Evolutionary conservation across 306 rosid species (phyloP), one percentile per base, ranked within the genome.

Genomic region (Sesbania bispinosa): DNA sequence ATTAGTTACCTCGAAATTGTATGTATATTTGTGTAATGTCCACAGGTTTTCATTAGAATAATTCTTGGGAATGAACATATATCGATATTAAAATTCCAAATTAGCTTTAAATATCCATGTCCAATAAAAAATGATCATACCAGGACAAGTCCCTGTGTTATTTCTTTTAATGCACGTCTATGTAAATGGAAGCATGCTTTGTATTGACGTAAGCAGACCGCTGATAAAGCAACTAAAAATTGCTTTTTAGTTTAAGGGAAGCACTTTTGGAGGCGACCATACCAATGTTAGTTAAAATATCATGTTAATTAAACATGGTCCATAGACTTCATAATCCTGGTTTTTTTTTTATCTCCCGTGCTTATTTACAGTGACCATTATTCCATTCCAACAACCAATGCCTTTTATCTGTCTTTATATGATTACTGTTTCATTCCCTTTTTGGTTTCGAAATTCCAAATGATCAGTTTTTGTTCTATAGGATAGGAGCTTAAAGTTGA

Each of bases 341-440:
- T 52, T 82, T 66, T 74, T 30, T 57, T 55, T 63, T n/a, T n/a
- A n/a, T n/a, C 85, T 83, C 87, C 85, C 85, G 86, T 85, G 93
- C 89, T 71, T 78, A 76, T 75, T 51, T 53, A 43, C 81, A 54
- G 32, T 41, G 69, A 47, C 64, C 67, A 76, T 79, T 81, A 83
- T 78, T 78, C 67, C 53, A 69, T 62, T 80, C 77, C 73, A 83
- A 67, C 57, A 79, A 67, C 62, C 59, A 71, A 60, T 76, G 74
- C 77, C 64, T 83, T 77, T 63, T 79, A 71, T 73, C 87, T 35
- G 73, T 70, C 54, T 69, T 23, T 32, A 7, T 69, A 65, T 76
- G 68, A 79, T 67, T 72, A 67, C 45, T 70, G 62, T 64, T 77
- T 36, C 76, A 65, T 68, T 27, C 73, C 33, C 53, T 58, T 39